Evolutionary conservation across 129 eudicot species (phyloP), one percentile per base, ranked within the genome.

Genomic region (Saussurea involucrata): DNA sequence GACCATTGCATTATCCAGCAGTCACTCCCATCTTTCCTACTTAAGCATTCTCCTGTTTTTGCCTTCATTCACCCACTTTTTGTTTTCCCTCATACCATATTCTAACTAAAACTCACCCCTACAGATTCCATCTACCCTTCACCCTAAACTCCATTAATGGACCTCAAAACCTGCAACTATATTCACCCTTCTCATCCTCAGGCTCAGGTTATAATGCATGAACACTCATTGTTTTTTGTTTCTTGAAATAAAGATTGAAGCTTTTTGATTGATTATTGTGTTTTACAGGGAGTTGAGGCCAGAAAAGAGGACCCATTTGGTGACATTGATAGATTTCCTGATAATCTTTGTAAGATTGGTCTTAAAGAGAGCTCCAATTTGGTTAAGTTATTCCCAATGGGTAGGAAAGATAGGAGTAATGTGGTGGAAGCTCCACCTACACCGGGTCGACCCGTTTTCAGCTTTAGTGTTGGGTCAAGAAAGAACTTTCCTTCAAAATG

Each of bases 391-490:
- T 86, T 90, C 21, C 93, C 97, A 55, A 82, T 84, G 86, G 60
- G 81, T 15, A 85, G 77, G 73, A 83, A 53, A 34, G 70, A 63
- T 1, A 85, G 29, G 80, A 82, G 83, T 67, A 85, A 36, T 13
- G 77, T 40, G 28, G 69, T 83, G 3, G 92, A 85, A 72, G 92
- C 95, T 80, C 97, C 93, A 18, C 49, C 89, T 32, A 88, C 97
- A 40, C 92, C 92, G 31, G 97, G 97, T 18, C 87, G 97, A 82
- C 90, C 97, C 24, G 66, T 87, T 73, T 92, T 89, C 71, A 87
- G 95, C 76, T 92, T 92, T 80, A 92, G 95, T 75, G 86, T 75
- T 57, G 87, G 87, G 20, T 63, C 87, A 17, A 87, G 90, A 78
- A 89, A 85, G 73, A 77, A 67, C 18, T 82, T 89, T 13, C 95